Evolutionary conservation across 768 basidiomycete genomes (phyloP).

Genomic region (Cubamyces lactineus): DNA sequence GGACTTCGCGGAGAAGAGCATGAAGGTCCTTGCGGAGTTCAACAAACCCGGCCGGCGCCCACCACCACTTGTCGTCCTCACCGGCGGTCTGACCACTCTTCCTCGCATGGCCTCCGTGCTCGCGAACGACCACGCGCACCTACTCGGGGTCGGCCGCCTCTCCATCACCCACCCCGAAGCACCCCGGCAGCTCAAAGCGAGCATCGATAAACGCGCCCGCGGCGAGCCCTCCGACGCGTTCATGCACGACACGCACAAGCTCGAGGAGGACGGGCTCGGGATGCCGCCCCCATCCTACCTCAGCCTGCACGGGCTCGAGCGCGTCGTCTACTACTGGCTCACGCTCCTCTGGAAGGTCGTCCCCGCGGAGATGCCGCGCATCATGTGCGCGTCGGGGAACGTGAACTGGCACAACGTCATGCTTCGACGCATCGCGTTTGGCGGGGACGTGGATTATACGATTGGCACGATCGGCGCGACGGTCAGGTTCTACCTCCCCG

Average conservation of each 20-base stretch:
- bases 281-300: not conserved
- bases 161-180: conserved; percentile 61
- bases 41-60: conserved; percentile 28
- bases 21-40: conserved; percentile 42
- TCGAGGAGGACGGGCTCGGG: conserved; percentile 4
- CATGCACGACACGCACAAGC: not conserved
- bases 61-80: conserved; percentile 71
- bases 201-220: not conserved
- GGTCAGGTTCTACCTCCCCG: conserved; percentile 31
- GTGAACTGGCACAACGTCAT: conserved; percentile 73
- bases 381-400: conserved; percentile 66
- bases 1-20: conserved; percentile 61
- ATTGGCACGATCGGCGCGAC: conserved; percentile 29
- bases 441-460: conserved; percentile 21
- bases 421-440: conserved; percentile 54
- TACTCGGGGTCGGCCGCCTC: conserved; percentile 76
- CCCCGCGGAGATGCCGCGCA: conserved; percentile 48
- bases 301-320: conserved; percentile 27
- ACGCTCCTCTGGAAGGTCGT: conserved; percentile 27
- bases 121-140: conserved; percentile 58
- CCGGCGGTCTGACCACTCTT: conserved; percentile 74
- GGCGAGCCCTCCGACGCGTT: not conserved
- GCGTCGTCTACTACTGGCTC: conserved; percentile 22
- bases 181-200: conserved; percentile 13
- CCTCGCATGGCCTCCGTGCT: conserved; percentile 58